Evolutionary conservation across 2,329 filamentous ascomycete species (phyloP).

Genomic region (Podosphaera fusca): DNA sequence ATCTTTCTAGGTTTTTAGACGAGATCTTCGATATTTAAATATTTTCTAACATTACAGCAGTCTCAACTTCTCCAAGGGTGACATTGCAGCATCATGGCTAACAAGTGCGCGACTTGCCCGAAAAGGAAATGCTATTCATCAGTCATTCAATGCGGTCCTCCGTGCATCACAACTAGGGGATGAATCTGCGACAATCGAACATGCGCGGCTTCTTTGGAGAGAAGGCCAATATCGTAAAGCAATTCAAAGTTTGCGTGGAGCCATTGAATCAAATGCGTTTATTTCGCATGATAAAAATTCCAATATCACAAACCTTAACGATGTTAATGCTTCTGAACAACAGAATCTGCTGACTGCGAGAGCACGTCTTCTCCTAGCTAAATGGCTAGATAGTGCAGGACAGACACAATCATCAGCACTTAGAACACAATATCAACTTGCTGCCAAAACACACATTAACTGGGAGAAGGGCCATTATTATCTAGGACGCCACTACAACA

Average conservation of each 20-base stretch:
- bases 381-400: slow-evolving; percentile 90
- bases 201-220: slow-evolving; percentile 79
- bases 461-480: slow-evolving; percentile 99
- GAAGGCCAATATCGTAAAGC: slow-evolving; percentile 86
- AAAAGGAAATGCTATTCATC: slow-evolving; percentile 61
- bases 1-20: slow-evolving; percentile 38
- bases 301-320: slow-evolving; percentile 7
- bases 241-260: slow-evolving; percentile 71
- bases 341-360: slow-evolving; percentile 44
- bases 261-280: slow-evolving; percentile 64
- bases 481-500: slow-evolving; percentile 90
- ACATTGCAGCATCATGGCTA: slow-evolving; percentile 70
- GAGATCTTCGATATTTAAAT: background rate
- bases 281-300: slow-evolving; percentile 19
- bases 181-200: slow-evolving; percentile 75
- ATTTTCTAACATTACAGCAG: slow-evolving; percentile 14
- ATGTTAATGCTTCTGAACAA: slow-evolving; percentile 16
- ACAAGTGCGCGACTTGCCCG: slow-evolving; percentile 65
- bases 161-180: slow-evolving; percentile 71
- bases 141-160: slow-evolving; percentile 82
- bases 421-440: slow-evolving; percentile 61
- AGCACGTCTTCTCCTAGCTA: slow-evolving; percentile 73
- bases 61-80: slow-evolving; percentile 37
- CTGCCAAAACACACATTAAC: slow-evolving; percentile 41
- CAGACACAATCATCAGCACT: slow-evolving; percentile 70